These are phyloP conservation scores for Biscogniauxia marginata DNA, from an alignment of 2,329 filamentous ascomycete genomes.

Conservation along the genomic window DNA sequence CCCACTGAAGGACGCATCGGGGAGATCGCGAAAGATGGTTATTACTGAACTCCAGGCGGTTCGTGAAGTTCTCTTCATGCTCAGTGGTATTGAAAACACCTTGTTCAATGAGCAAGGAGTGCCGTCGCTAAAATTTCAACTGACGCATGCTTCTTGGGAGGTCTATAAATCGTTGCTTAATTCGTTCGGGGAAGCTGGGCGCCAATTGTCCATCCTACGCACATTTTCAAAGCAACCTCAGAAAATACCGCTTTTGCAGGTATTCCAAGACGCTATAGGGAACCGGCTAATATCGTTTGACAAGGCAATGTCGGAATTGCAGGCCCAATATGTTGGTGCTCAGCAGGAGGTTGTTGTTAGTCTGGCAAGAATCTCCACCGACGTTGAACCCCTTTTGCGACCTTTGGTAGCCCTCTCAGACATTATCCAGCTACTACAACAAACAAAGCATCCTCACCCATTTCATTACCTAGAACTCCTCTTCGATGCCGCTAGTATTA, in stretches of 20 bases:
- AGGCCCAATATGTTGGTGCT: conserved; percentile 59
- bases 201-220: conserved; percentile 46
- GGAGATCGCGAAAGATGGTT: conserved; percentile 38
- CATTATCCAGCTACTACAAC: conserved; percentile 58
- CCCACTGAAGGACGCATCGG: conserved; percentile 29
- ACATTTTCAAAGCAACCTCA: conserved; percentile 44
- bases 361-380: conserved; percentile 58
- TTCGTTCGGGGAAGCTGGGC: conserved; percentile 47
- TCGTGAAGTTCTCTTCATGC: conserved; percentile 81
- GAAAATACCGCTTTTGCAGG: conserved; percentile 62
- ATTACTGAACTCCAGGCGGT: conserved; percentile 72
- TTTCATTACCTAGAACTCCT: conserved; percentile 79
- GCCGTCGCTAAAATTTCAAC: conserved; percentile 43
- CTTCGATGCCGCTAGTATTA: conserved; percentile 66
- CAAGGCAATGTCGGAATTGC: conserved; percentile 53
- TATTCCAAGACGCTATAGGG: conserved; percentile 65
- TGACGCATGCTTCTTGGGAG: conserved; percentile 49
- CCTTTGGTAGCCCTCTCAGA: conserved; percentile 60
- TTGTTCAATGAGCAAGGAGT: conserved; percentile 56
- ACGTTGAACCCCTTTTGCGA: conserved; percentile 52
- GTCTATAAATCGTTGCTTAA: conserved; percentile 48
- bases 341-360: conserved; percentile 60
- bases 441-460: conserved; percentile 47
- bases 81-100: conserved; percentile 73
- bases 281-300: conserved; percentile 60